Evolutionary conservation across 1,139 yeast genomes (phyloP).

Genomic region (Pichia sp.): DNA sequence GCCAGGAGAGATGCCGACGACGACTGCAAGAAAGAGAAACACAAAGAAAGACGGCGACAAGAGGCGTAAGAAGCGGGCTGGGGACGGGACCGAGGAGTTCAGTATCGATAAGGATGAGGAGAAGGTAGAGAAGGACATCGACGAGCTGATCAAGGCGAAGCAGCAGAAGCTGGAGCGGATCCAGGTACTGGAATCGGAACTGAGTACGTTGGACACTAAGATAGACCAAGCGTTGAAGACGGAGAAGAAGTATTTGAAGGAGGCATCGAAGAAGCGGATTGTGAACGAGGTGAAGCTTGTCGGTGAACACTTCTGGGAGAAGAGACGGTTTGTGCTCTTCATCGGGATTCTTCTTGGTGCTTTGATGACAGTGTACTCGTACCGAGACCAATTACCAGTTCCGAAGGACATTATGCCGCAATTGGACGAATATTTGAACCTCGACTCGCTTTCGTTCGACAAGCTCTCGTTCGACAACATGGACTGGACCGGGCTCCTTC

Average conservation of each 20-base stretch:
- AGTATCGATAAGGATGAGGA: background rate
- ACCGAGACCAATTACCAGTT: conserved; percentile 31
- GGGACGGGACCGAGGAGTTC: background rate
- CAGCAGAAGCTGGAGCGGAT: conserved; percentile 9
- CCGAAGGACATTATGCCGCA: conserved; percentile 20
- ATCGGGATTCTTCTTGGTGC: conserved; percentile 71
- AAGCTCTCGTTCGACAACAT: conserved; percentile 28
- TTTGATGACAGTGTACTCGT: conserved; percentile 58
- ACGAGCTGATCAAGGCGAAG: conserved; percentile 11
- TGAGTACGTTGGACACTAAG: conserved; percentile 9
- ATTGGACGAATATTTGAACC: conserved; percentile 51
- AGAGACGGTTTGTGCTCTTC: conserved; percentile 47
- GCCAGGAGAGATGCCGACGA: background rate
- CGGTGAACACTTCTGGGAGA: conserved; percentile 33
- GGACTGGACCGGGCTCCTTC: conserved; percentile 67
- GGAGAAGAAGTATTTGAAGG: conserved; percentile 2
- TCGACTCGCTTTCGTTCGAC: conserved; percentile 39
- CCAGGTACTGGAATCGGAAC: conserved; percentile 13
- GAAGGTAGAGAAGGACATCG: background rate
- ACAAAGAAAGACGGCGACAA: background rate
- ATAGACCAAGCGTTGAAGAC: conserved; percentile 7
- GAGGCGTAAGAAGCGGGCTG: background rate
- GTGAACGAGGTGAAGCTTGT: conserved; percentile 7
- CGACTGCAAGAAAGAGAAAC: background rate
- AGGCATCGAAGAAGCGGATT: background rate